Evolutionary conservation across 306 rosid species (phyloP).

Genomic region (Casuarina equisetifolia): DNA sequence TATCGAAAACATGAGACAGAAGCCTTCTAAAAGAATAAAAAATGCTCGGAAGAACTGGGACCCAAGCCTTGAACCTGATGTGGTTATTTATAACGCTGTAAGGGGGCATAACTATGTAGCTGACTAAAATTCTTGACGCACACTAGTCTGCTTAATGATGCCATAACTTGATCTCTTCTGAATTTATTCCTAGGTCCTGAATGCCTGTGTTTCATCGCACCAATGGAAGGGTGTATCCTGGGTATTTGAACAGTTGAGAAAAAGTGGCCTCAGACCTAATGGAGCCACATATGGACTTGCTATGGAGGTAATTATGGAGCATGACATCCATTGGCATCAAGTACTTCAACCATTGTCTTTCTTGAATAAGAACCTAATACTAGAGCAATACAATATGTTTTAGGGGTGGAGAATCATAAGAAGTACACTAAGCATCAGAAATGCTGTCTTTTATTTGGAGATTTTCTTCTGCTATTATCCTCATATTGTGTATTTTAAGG

Average conservation of each 20-base stretch:
- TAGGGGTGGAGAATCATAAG: slow-evolving; percentile 1
- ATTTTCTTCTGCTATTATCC: slow-evolving; percentile 23
- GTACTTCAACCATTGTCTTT: slow-evolving; percentile 21
- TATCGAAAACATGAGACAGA: slow-evolving; percentile 77
- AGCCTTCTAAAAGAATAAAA: slow-evolving; percentile 48
- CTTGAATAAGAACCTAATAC: slow-evolving; percentile 18
- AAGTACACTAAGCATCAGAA: slow-evolving; percentile 6
- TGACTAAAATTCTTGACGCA: slow-evolving; percentile 19
- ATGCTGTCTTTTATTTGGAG: slow-evolving; percentile 15
- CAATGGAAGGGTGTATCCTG: slow-evolving; percentile 89
- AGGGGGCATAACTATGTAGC: slow-evolving; percentile 32
- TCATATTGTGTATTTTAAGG: slow-evolving; percentile 38
- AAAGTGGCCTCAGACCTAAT: slow-evolving; percentile 70
- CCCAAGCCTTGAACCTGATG: slow-evolving; percentile 74
- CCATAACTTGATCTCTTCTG: slow-evolving; percentile 16
- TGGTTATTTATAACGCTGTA: slow-evolving; percentile 88
- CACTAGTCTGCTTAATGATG: slow-evolving; percentile 27
- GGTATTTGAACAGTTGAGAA: slow-evolving; percentile 71
- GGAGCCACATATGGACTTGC: slow-evolving; percentile 92
- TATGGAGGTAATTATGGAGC: slow-evolving; percentile 77
- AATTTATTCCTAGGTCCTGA: slow-evolving; percentile 64
- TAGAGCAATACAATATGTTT: slow-evolving; percentile 22
- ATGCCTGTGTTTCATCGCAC: slow-evolving; percentile 77
- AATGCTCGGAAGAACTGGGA: slow-evolving; percentile 66
- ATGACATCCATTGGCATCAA: slow-evolving; percentile 12